Percentiles rank a stretch among this genome's conserved stretches.
phyloP scores from a whole-genome alignment of 2,329 filamentous ascomycete genomes.

The Botryotinia narcissicola region DNA sequence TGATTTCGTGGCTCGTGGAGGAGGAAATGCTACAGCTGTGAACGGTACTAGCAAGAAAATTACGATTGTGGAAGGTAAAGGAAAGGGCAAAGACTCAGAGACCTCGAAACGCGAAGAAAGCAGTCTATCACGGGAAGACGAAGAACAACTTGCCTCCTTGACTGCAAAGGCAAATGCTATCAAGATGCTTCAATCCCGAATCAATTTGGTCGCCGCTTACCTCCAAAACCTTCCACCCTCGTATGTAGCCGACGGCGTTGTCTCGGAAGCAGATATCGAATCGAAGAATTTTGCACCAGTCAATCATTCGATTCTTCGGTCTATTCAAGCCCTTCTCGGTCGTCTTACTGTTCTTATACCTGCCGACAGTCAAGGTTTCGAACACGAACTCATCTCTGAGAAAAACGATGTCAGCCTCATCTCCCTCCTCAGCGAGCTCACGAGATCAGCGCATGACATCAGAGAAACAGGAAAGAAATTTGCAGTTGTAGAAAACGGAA shows the following conservation, averaged over 20 bases:
- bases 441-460: constrained; percentile 68
- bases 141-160: constrained; percentile 63
- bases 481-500: constrained; percentile 47
- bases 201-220: constrained; percentile 72
- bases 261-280: constrained; percentile 35
- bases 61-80: constrained; percentile 34
- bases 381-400: constrained; percentile 70
- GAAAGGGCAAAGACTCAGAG: constrained; percentile 35
- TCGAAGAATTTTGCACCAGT: constrained; percentile 33
- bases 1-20: constrained; percentile 84
- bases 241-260: constrained; percentile 51
- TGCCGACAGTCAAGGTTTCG: constrained; percentile 60
- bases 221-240: constrained; percentile 69
- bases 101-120: constrained; percentile 45
- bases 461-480: constrained; percentile 77
- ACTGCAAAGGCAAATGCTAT: constrained; percentile 90
- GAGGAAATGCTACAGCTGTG: constrained; percentile 72
- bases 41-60: constrained; percentile 36
- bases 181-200: constrained; percentile 82
- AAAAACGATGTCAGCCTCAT: constrained; percentile 81
- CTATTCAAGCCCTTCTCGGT: constrained; percentile 80
- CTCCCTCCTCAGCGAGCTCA: constrained; percentile 70
- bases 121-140: constrained; percentile 58
- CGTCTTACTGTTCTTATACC: constrained; percentile 81
- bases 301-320: constrained; percentile 74